Percentiles rank a stretch among this genome's conserved stretches.
Evolutionary conservation across 345 rosid species (phyloP).

Genomic region (Lumnitzera racemosa): DNA sequence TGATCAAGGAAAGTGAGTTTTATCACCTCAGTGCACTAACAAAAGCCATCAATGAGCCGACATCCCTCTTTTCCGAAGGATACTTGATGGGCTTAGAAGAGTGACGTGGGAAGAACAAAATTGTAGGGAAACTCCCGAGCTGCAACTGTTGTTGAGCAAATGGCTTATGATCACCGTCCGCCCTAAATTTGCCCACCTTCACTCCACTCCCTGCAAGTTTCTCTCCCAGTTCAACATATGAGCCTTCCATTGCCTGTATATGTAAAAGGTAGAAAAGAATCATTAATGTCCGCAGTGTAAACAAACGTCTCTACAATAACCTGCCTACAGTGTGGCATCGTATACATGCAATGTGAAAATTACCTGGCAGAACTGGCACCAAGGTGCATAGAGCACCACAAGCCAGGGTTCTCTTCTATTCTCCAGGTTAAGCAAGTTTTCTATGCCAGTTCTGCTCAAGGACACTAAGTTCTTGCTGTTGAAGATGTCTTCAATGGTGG

Average conservation of each 20-base stretch:
- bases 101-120: constrained; percentile 71
- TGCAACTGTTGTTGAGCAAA: constrained; percentile 68
- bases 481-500: constrained; percentile 47
- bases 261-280: too few species aligned
- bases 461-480: constrained; percentile 49
- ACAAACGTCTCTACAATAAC: too few species aligned
- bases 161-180: constrained; percentile 83
- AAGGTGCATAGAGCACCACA: constrained; percentile 89
- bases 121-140: constrained; percentile 81
- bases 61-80: constrained; percentile 84
- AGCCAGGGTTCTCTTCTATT: constrained; percentile 79
- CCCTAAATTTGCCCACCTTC: constrained; percentile 82
- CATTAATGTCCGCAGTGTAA: too few species aligned
- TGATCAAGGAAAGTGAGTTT: background rate
- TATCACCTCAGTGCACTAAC: constrained; percentile 68
- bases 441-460: constrained; percentile 67
- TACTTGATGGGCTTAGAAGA: constrained; percentile 71
- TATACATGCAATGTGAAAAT: too few species aligned
- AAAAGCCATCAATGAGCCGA: constrained; percentile 72
- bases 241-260: constrained; percentile 63
- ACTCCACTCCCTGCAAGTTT: constrained; percentile 66
- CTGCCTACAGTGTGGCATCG: too few species aligned
- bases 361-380: constrained; percentile 95
- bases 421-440: constrained; percentile 60
- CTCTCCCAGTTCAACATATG: constrained; percentile 67